These are phyloP conservation scores for Pythium monospermum DNA, from an alignment of 352 stramenopile species.

Conservation along the genomic window DNA sequence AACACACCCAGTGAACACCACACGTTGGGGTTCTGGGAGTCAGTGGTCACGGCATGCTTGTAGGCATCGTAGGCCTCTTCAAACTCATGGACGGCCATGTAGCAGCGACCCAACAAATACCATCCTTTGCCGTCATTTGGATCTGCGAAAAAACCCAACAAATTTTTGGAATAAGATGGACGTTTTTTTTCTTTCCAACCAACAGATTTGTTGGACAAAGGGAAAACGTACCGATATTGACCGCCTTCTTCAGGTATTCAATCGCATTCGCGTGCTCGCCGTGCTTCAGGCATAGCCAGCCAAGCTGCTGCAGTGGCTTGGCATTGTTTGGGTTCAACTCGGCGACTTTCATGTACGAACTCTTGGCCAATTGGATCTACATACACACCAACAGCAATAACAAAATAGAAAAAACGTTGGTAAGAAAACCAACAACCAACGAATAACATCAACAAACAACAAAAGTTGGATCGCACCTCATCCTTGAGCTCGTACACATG, in stretches of 20 bases:
- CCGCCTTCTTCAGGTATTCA: constrained; percentile 82
- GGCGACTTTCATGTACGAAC: constrained; percentile 80
- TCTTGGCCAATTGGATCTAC: constrained; percentile 76
- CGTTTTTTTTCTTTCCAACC: no score
- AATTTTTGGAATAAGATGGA: no score
- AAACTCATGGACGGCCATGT: constrained; percentile 90
- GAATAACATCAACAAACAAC: background rate
- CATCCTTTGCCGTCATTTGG: constrained; percentile 83
- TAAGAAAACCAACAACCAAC: background rate
- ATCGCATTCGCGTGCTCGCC: constrained; percentile 79
- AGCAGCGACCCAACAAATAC: constrained; percentile 88
- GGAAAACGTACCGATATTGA: constrained; percentile 44
- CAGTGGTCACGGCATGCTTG: constrained; percentile 84
- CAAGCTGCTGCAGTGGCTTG: constrained; percentile 79
- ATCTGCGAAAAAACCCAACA: constrained; percentile 38
- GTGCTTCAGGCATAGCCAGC: constrained; percentile 83
- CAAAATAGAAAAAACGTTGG: background rate
- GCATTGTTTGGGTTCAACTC: constrained; percentile 83
- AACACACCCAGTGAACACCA: constrained; percentile 90
- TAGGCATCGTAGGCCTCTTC: constrained; percentile 89
- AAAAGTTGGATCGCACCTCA: no score
- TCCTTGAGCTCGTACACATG: constrained; percentile 87
- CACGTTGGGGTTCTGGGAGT: constrained; percentile 89
- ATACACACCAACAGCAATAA: background rate
- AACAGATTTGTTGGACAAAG: no score